These are phyloP conservation scores for Oidium heveae DNA, from an alignment of 2,329 filamentous ascomycete species.

Conservation along the genomic window DNA sequence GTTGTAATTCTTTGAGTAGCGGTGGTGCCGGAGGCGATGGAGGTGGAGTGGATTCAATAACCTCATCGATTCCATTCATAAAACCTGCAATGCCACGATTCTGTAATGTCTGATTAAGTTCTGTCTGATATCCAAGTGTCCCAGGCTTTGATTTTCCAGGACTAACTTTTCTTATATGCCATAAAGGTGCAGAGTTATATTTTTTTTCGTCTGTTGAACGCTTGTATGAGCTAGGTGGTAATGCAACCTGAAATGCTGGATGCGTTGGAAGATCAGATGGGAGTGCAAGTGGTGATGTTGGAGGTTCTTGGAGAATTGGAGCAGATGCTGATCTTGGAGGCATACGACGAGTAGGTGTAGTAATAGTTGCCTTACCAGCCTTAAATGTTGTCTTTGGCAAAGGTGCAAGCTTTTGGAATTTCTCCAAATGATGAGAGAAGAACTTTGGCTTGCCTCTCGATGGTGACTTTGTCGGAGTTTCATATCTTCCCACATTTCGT, in stretches of 20 bases:
- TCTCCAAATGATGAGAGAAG: conserved; percentile 7
- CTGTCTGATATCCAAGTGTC: conserved; percentile 11
- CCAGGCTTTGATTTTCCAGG: conserved; percentile 12
- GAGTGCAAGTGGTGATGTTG: conserved; percentile 13
- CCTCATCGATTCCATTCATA: conserved; percentile 18
- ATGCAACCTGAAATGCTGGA: conserved; percentile 18
- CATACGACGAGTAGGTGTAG: conserved; percentile 19
- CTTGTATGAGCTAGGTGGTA: conserved; percentile 14
- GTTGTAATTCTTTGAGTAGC: conserved; percentile 35
- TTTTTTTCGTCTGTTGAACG: conserved; percentile 7
- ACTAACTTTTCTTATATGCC: conserved; percentile 9
- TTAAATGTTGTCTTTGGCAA: conserved; percentile 14
- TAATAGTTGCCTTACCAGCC: conserved; percentile 1
- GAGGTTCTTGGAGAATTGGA: conserved; percentile 22
- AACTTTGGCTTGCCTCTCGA: background rate
- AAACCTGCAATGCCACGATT: conserved; percentile 3
- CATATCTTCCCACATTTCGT: background rate
- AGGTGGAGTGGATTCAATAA: conserved; percentile 15
- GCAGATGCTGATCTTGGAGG: conserved; percentile 36
- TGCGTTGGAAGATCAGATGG: conserved; percentile 16
- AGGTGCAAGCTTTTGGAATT: conserved; percentile 11
- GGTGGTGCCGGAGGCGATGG: conserved; percentile 26
- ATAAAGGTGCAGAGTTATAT: conserved; percentile 4
- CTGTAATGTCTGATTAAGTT: conserved; percentile 8
- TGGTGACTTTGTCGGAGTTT: background rate